Conservation (phyloP, 306 rosid genomes). For the Quillaja saponaria region DNA sequence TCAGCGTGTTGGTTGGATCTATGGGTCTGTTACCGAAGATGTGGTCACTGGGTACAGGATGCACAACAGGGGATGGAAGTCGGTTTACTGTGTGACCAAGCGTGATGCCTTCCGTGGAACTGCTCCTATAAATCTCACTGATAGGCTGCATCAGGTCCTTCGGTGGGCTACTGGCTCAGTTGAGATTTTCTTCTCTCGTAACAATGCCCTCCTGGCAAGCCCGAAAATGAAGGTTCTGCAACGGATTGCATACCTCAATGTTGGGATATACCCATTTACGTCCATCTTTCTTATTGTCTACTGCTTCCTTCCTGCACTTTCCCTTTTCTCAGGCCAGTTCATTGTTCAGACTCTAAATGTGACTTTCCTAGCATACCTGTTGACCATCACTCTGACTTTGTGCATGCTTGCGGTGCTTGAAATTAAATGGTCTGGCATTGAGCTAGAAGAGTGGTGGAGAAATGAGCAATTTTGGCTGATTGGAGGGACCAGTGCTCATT, state of each 20-base stretch:
- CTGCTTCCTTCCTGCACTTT: conserved; percentile 95
- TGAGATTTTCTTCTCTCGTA: conserved; percentile 93
- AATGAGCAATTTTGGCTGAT: conserved; percentile 97
- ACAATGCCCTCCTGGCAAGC: conserved; percentile 87
- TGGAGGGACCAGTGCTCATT: conserved; percentile 96
- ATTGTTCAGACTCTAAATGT: conserved; percentile 84
- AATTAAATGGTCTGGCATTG: conserved; percentile 91
- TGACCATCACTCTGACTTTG: conserved; percentile 65
- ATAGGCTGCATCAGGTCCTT: conserved; percentile 90
- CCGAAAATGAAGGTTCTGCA: conserved; percentile 83
- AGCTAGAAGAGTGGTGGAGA: conserved; percentile 98
- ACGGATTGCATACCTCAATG: conserved; percentile 88
- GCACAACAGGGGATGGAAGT: conserved; percentile 98
- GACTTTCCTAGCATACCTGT: conserved; percentile 78
- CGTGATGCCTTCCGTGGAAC: conserved; percentile 97
- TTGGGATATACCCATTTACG: conserved; percentile 93
- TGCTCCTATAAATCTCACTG: conserved; percentile 94
- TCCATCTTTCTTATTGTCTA: conserved; percentile 91
- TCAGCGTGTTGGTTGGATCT: conserved; percentile 94
- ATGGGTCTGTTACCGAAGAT: conserved; percentile 96
- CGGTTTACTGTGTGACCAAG: conserved; percentile 91
- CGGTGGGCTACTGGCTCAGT: conserved; percentile 99
- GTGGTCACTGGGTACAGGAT: conserved; percentile 96
- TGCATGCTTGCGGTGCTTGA: conserved; percentile 90
- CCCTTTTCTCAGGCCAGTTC: conserved; percentile 96